Base-by-base conservation (phyloP, 192 early-diverging fungal genomes). In the Entomortierella beljakovae region DNA sequence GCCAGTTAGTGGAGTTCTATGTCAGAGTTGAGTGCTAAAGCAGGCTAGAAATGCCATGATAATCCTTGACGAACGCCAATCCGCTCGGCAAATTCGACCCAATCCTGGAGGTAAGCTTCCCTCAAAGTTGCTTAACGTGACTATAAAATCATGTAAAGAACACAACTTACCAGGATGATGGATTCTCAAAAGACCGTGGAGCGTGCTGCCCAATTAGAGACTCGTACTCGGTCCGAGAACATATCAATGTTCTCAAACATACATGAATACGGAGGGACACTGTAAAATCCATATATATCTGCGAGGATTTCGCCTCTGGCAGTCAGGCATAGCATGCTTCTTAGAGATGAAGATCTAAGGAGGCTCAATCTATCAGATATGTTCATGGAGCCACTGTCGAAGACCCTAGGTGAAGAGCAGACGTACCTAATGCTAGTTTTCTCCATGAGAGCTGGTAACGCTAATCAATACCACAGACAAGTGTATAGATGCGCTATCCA, bases 281-380 rank as follows among this genome's bases (percentile, higher is more conserved):
- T 2, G 35, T 20, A 15, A 3, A 33, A 35, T 60, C 40, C 51
- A n/a, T n/a, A n/a, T n/a, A 13, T 25, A 15, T 50, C 15, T 31
- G 61, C 5, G 61, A 50, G 48, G 31, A 50, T 51, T 50, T 62
- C 5, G 46, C 29, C 31, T n/a, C 13, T 18, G 28, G 48, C 49
- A 33, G n/a, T 34, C 10, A 4, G 62, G 8, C 49, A 64, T 29
- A 38, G 32, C 25, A 64, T 64, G 50, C 50, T 37, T 4, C 42
- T 64, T 1, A 6, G 62, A 32, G 62, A 64, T n/a, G 32, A 37
- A 33, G 48, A 53, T 15, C 2, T 51, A 6, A 2, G 33, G 6
- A 13, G 23, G 10, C 50, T 64, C 0, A 51, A 64, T 23, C n/a
- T 64, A 22, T 52, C 62, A 16, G 61, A 50, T 32, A 3, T 2